Base-by-base conservation (phyloP, 352 stramenopile genomes). In the Globisporangium mamillatum region DNA sequence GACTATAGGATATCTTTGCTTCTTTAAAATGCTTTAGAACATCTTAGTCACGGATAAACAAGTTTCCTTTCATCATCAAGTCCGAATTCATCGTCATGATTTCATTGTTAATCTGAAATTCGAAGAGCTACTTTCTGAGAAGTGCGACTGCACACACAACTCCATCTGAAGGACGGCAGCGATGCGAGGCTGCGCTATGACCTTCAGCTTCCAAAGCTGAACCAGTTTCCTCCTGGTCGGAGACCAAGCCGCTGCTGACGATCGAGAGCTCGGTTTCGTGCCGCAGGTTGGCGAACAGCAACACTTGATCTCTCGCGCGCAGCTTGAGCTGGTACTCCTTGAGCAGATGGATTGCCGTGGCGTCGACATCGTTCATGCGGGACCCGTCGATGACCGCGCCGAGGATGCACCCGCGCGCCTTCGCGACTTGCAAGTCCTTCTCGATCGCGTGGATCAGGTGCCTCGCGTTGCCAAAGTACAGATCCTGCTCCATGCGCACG, bases 391-490 rank as follows among this genome's bases (percentile, higher is more conserved):
- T 59, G 22, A 81, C 38, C 7, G 75, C 59, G 16, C 75, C 75
- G 3, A 81, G 60, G 41, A 82, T 62, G 22, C 52, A 63, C 4
- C 69, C 58, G 3, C 58, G 68, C 3, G 24, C 75, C 50, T 84
- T 82, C 12, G 75, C 70, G 3, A 75, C 60, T 20, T 89, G 67
- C 0, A 85, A 60, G 4, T 70, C 64, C 4, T 67, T 73, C 53
- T 88, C 74, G 3, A 90, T 75, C 18, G 81, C 81, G 16, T 87
- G 78, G 63, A 88, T 78, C 27, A 89, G 79, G 69, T 87, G 83
- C n/a, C 77, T 77, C 36, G 75, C 69, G 65, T 93, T 93, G 32
- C 79, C 85, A 74, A 91, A 91, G 70, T 91, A 93, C 22, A 93
- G 69, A 16, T 84, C 77, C 44, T 86, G 80, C 60, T 89, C 82